phyloP scores from a whole-genome alignment of 192 early-diverging fungal genomes.

The Linnemannia schmuckeri region DNA sequence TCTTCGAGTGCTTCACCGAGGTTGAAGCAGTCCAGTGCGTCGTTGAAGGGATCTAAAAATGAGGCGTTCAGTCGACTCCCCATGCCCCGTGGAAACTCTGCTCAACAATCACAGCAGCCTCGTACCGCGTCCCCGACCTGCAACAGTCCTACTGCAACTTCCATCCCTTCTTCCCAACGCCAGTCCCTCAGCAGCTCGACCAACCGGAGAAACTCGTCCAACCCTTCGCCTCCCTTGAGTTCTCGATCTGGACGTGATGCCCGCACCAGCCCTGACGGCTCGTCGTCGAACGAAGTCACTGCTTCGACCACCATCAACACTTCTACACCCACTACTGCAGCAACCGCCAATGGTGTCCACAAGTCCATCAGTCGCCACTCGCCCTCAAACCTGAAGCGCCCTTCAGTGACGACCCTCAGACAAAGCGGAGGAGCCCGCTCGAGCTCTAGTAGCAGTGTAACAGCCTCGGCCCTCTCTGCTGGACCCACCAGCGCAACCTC shows the following conservation, averaged over 20 bases:
- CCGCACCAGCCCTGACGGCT: slow-evolving; percentile 22
- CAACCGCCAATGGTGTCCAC: not conserved
- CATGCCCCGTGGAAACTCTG: slow-evolving; percentile 34
- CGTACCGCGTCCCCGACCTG: slow-evolving; percentile 25
- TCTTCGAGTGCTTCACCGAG: slow-evolving; percentile 15
- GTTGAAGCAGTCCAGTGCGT: slow-evolving; percentile 38
- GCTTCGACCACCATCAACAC: not conserved
- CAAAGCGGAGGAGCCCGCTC: slow-evolving; percentile 9
- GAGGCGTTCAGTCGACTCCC: slow-evolving; percentile 51
- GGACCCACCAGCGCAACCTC: slow-evolving; percentile 16
- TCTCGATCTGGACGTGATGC: slow-evolving; percentile 12
- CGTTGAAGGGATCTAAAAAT: slow-evolving; percentile 34
- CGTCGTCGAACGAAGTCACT: not conserved
- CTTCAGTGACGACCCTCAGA: slow-evolving; percentile 35
- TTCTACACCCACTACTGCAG: not conserved
- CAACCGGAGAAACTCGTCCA: slow-evolving; percentile 44
- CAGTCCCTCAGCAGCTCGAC: slow-evolving; percentile 23
- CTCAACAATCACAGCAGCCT: slow-evolving; percentile 1
- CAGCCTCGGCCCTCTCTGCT: not conserved
- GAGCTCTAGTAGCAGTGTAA: not conserved
- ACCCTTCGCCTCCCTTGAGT: slow-evolving; percentile 36
- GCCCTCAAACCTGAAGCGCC: slow-evolving; percentile 35
- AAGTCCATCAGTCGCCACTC: not conserved
- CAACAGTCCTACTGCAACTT: slow-evolving; percentile 14
- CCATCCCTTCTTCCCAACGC: slow-evolving; percentile 28